These are phyloP conservation scores for Saccharomyces hybrid DNA, from an alignment of 1,139 yeast species.

Conservation along the genomic window DNA sequence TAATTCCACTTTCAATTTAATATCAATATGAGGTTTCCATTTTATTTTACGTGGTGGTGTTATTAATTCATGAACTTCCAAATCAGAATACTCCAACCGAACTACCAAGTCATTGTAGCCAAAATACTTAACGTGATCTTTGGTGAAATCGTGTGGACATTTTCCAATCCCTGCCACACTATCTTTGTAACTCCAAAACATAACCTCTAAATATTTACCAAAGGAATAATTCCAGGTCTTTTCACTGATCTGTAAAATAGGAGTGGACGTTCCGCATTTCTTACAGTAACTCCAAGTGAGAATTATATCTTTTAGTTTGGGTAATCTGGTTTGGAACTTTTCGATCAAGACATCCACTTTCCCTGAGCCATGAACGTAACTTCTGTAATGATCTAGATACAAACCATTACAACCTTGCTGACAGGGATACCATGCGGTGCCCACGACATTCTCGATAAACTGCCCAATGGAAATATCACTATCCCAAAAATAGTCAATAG, in stretches of 20 bases:
- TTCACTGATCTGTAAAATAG: slow-evolving; percentile 79
- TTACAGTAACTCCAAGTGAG: slow-evolving; percentile 92
- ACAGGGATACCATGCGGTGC: slow-evolving; percentile 61
- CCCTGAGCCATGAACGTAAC: slow-evolving; percentile 85
- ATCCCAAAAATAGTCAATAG: slow-evolving; percentile 83
- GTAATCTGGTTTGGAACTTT: slow-evolving; percentile 45
- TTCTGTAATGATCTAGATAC: slow-evolving; percentile 67
- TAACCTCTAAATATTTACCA: slow-evolving; percentile 83
- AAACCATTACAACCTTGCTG: slow-evolving; percentile 74
- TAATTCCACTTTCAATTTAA: slow-evolving; percentile 58
- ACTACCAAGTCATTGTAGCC: slow-evolving; percentile 76
- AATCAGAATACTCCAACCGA: slow-evolving; percentile 63
- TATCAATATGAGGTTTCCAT: slow-evolving; percentile 69
- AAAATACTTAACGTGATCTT: slow-evolving; percentile 75
- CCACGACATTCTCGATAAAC: slow-evolving; percentile 71
- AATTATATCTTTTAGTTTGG: slow-evolving; percentile 59
- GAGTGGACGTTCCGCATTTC: slow-evolving; percentile 65
- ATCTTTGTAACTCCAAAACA: slow-evolving; percentile 61
- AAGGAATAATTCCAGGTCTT: slow-evolving; percentile 85
- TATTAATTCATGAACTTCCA: slow-evolving; percentile 69
- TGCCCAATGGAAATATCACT: slow-evolving; percentile 86
- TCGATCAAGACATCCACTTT: slow-evolving; percentile 74
- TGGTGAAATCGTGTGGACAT: slow-evolving; percentile 74
- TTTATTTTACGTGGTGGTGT: slow-evolving; percentile 67
- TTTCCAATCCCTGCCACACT: slow-evolving; percentile 41